phyloP scores from a whole-genome alignment of 1,284 basidiomycete species.

The Ganoderma resinaceum region DNA sequence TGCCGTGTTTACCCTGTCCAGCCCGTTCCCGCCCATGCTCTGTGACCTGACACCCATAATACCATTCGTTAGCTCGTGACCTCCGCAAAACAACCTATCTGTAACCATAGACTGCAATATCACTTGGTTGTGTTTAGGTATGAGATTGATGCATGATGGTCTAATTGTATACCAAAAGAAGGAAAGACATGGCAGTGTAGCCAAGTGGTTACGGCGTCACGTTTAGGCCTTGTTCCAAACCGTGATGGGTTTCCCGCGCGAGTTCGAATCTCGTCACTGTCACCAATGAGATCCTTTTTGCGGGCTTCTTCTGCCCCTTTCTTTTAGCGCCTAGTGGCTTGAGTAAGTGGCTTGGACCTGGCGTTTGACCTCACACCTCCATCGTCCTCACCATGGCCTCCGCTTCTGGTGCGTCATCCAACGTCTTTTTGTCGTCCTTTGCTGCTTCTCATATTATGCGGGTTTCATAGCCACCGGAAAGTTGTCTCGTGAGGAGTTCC shows the following conservation, averaged over 20 bases:
- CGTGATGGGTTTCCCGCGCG: constrained; percentile 68
- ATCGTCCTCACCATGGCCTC: constrained; percentile 24
- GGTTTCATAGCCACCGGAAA: constrained; percentile 62
- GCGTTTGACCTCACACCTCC: not conserved
- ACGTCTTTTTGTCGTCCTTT: constrained; percentile 19
- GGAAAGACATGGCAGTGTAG: constrained; percentile 53
- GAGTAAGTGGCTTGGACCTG: not conserved
- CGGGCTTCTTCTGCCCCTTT: not conserved
- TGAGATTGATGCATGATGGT: no score
- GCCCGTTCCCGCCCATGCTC: constrained; percentile 1
- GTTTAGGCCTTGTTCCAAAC: constrained; percentile 54
- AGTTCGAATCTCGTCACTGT: constrained; percentile 71
- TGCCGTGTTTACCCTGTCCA: constrained; percentile 2
- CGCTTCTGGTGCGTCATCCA: constrained; percentile 29
- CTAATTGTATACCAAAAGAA: no score
- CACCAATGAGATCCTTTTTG: constrained; percentile 38
- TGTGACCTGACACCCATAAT: constrained; percentile 23
- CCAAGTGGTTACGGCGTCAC: constrained; percentile 70
- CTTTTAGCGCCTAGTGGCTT: not conserved
- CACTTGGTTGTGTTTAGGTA: not conserved
- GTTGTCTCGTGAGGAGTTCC: constrained; percentile 91
- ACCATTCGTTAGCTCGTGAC: constrained; percentile 22
- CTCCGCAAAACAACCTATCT: constrained; percentile 26
- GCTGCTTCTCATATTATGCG: not conserved
- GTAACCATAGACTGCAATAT: constrained; percentile 24